Conservation (phyloP, 1,284 basidiomycete species). For the Leucoagaricus sp. region DNA sequence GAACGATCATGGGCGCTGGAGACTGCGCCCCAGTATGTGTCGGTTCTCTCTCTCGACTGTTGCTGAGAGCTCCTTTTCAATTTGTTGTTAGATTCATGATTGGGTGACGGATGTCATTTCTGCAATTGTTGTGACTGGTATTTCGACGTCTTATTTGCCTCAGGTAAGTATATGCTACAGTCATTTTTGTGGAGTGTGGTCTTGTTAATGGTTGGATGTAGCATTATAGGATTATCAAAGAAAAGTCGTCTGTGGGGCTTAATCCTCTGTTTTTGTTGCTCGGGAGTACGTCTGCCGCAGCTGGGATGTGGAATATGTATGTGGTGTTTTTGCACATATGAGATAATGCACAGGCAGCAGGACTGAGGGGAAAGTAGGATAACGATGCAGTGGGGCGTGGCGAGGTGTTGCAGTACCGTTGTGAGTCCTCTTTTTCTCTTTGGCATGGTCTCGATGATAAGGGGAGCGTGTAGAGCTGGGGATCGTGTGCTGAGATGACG, state of each 20-base stretch:
- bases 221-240: constrained; percentile 75
- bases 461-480: too few relatives aligned
- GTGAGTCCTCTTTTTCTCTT: too few relatives aligned
- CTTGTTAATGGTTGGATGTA: constrained; percentile 28
- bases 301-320: constrained; percentile 82
- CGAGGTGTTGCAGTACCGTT: constrained; percentile 79
- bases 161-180: constrained; percentile 73
- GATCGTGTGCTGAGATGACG: constrained; percentile 79
- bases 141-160: constrained; percentile 86
- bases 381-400: constrained; percentile 85
- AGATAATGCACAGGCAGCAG: background rate
- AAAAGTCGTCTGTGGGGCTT: constrained; percentile 83
- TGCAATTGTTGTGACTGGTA: constrained; percentile 72
- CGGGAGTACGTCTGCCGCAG: constrained; percentile 82
- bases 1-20: too few relatives aligned
- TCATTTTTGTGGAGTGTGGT: background rate
- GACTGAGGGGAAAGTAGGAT: constrained; percentile 46
- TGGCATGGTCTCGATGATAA: too few relatives aligned
- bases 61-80: background rate
- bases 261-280: constrained; percentile 92
- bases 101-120: constrained; percentile 76
- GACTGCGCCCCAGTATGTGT: background rate
- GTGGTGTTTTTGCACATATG: constrained; percentile 24
- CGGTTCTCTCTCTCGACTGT: background rate
- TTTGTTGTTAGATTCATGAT: constrained; percentile 71